Evolutionary conservation across 306 rosid species (phyloP), one percentile per base, ranked within the genome.

Genomic region (Cicer bijugum): DNA sequence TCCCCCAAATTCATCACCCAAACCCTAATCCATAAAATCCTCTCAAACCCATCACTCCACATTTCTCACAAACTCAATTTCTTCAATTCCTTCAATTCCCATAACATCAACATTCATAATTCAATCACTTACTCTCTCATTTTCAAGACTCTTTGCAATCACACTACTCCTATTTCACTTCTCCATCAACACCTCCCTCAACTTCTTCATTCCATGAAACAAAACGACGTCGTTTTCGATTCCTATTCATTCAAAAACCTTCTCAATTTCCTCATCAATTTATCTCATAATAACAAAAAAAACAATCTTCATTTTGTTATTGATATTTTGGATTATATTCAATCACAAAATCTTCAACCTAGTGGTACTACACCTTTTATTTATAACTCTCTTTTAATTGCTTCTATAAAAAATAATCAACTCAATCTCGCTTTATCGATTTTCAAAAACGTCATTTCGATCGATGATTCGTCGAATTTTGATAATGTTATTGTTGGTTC

Each of bases 31-130:
- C 90, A 85, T 62, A 80, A 59, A 71, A 68, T 91, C 78, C 96
- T 93, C 63, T 56, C 80, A 43, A 81, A 84, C 12, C 84, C 75
- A 12, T 71, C 88, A 1, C 84, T 91, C 38, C 86, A 84, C 50
- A 89, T 89, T 12, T 86, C 92, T 4, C 82, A 86, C 9, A 89
- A 93, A 72, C 85, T 91, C 11, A 84, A 79, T 69, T 88, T 93
- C 85, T 91, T 91, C 86, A 72, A 68, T 2, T 88, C 92, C 88
- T 80, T 79, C 37, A 74, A 89, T 46, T 76, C 91, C 45, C 85
- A 43, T 78, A 6, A 0, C 69, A 28, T 28, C 5, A 12, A 39
- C 43, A 6, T 12, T 12, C 48, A 33, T 0, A 43, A 46, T 71
- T 82, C 92, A 9, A 33, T 44, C 20, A 51, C 89, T 2, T 89